Percentiles rank a stretch among this genome's conserved stretches.
Conservation (phyloP, 1,139 yeast genomes). For the Lodderomyces beijingensis region DNA sequence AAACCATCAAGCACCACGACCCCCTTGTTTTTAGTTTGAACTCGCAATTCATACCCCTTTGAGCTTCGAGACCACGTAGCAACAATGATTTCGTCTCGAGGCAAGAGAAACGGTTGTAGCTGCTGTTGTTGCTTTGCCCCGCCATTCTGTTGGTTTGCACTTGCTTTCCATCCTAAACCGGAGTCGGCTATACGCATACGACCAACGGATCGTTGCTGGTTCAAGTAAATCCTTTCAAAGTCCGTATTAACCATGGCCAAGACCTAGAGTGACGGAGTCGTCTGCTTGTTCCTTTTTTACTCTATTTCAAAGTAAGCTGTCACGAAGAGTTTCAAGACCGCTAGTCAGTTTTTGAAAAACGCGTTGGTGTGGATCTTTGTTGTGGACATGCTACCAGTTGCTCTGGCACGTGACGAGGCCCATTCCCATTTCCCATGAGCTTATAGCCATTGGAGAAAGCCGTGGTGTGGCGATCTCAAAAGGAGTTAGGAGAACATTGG, state of each 20-base stretch:
- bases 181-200: conserved; percentile 92
- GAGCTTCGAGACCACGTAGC: conserved; percentile 93
- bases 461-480: too few species aligned
- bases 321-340: too few species aligned
- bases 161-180: conserved; percentile 95
- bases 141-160: conserved; percentile 16
- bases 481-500: too few species aligned
- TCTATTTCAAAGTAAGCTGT: too few species aligned
- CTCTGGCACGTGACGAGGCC: too few species aligned
- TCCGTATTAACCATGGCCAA: conserved; percentile 46
- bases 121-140: conserved; percentile 40
- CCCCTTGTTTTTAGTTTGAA: conserved; percentile 85
- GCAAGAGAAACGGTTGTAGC: conserved; percentile 70
- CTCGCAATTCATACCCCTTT: conserved; percentile 83
- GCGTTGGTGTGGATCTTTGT: too few species aligned
- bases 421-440: too few species aligned
- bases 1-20: conserved; percentile 90
- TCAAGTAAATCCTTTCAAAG: conserved; percentile 82
- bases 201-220: conserved; percentile 80
- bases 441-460: too few species aligned
- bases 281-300: not conserved
- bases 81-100: conserved; percentile 76
- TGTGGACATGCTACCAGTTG: too few species aligned
- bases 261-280: too few species aligned
- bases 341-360: too few species aligned